A percentile compares a stretch with the other conserved stretches of the same genome.
These are phyloP conservation scores for Saccharum officinarum DNA, from an alignment of 176 grass and related monocot genomes.

Conservation along the genomic window DNA sequence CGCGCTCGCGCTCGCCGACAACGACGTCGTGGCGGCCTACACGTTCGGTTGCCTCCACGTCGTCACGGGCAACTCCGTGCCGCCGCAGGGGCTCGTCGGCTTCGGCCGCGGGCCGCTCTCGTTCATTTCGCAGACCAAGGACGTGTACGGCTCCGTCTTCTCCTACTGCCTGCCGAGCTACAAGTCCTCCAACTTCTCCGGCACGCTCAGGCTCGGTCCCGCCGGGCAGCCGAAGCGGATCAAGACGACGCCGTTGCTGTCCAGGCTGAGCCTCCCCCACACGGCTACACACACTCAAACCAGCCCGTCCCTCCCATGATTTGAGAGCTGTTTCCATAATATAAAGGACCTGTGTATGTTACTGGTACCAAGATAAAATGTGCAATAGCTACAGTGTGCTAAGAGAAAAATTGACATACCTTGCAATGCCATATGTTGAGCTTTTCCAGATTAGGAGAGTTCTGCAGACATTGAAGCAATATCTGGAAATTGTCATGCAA, in stretches of 20 bases:
- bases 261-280: constrained; percentile 50
- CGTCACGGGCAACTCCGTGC: constrained; percentile 46
- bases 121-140: constrained; percentile 66
- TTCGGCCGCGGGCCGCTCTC: constrained; percentile 77
- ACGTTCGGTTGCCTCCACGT: constrained; percentile 71
- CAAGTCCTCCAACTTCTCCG: constrained; percentile 74
- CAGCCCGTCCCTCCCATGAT: no score
- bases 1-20: constrained; percentile 39
- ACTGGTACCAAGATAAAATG: no score
- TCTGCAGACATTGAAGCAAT: no score
- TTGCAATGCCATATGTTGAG: no score
- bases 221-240: constrained; percentile 56
- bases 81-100: constrained; percentile 73
- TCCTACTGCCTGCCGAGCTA: constrained; percentile 90
- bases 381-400: no score
- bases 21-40: constrained; percentile 28
- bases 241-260: constrained; percentile 68
- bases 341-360: no score
- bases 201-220: constrained; percentile 64
- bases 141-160: constrained; percentile 58
- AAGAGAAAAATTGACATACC: no score
- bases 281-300: no score
- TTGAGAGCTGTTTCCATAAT: no score
- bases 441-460: no score
- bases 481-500: no score